These are phyloP conservation scores for Sphaerulina populicola DNA, from an alignment of 2,329 filamentous ascomycete species.

Conservation along the genomic window DNA sequence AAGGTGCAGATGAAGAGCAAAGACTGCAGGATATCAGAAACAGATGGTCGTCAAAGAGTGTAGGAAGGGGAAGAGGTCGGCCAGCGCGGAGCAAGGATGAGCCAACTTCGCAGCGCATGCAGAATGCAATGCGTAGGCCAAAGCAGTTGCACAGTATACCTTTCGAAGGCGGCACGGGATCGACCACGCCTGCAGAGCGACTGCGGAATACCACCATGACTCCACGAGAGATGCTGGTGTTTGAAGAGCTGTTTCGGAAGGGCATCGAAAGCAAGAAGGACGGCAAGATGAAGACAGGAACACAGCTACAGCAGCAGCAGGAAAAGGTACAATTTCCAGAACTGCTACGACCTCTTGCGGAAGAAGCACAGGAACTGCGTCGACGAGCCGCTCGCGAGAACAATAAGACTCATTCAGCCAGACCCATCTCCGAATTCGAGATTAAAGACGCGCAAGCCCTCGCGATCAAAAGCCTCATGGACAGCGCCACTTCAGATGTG, in stretches of 20 bases:
- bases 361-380: constrained; percentile 15
- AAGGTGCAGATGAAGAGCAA: constrained; percentile 1
- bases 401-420: not conserved
- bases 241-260: constrained; percentile 17
- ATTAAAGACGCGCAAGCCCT: constrained; percentile 11
- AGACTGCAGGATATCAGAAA: constrained; percentile 5
- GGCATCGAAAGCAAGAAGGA: constrained; percentile 6
- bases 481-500: constrained; percentile 50
- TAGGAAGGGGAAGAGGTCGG: not conserved
- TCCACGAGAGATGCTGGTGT: constrained; percentile 17
- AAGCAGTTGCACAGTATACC: constrained; percentile 10
- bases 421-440: constrained; percentile 1
- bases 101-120: not conserved
- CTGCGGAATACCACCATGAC: constrained; percentile 20
- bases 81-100: not conserved
- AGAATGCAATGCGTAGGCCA: not conserved
- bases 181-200: constrained; percentile 7
- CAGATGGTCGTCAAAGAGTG: constrained; percentile 1
- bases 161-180: constrained; percentile 14
- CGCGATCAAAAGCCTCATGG: constrained; percentile 50
- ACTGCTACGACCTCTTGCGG: constrained; percentile 17
- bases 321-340: constrained; percentile 15
- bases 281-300: not conserved
- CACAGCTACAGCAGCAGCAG: not conserved
- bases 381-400: constrained; percentile 1